Conservation (phyloP, 768 basidiomycete species). For the Hygrocybe coccinea region DNA sequence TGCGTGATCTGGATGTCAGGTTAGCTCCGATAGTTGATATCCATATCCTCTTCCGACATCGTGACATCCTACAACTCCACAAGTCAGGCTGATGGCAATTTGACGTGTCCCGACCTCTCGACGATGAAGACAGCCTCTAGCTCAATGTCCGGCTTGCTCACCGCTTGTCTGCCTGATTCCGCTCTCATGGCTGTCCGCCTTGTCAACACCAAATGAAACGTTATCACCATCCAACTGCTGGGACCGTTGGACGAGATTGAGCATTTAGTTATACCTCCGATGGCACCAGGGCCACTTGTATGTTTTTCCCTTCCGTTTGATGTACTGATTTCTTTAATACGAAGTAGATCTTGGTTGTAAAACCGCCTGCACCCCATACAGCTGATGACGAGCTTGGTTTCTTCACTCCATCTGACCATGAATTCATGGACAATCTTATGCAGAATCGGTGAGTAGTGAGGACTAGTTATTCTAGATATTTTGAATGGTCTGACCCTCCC, state of each 20-base stretch:
- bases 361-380: not conserved
- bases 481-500: too few relatives aligned
- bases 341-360: not conserved
- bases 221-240: not conserved
- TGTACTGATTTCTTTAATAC: not conserved
- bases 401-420: not conserved
- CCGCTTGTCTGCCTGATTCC: not conserved
- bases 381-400: not conserved
- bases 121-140: not conserved
- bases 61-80: too few relatives aligned
- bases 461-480: not conserved
- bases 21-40: too few relatives aligned
- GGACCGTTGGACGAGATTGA: not conserved
- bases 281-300: not conserved
- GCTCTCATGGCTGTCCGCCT: not conserved
- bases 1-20: too few relatives aligned
- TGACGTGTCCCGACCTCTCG: too few relatives aligned
- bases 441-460: not conserved
- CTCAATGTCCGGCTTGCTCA: not conserved
- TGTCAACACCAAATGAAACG: not conserved
- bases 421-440: not conserved
- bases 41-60: too few relatives aligned
- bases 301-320: not conserved
- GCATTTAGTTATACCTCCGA: not conserved
- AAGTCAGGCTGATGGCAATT: too few relatives aligned